Evolutionary conservation across 805 yeast genomes (phyloP), one percentile per base, ranked within the genome.

Genomic region (Lachancea kluyveri): DNA sequence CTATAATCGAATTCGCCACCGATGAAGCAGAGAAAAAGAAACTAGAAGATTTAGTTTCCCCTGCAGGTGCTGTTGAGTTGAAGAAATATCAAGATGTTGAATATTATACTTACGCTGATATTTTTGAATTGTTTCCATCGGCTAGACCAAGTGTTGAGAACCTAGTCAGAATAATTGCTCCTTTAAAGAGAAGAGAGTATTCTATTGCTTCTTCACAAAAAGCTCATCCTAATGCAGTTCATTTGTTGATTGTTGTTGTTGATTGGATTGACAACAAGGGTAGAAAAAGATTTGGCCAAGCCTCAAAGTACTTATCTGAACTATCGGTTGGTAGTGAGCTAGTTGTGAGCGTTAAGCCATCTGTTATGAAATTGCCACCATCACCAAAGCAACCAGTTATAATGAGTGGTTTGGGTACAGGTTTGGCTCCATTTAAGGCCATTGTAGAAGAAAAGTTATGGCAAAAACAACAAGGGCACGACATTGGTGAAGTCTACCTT

Each of bases 371-470:
- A 63, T 68, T 90, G 42, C 97, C 97, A 40, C 82, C 88, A 48
- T 68, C 75, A 42, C 72, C 95, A 7, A 75, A 77, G 28, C 90
- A 85, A 56, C 96, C 97, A 14, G 80, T 90, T 47, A 79, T 90
- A 43, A 90, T 90, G 97, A 80, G 95, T 48, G 97, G 97, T 49
- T 70, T 90, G 46, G 97, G 97, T 64, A 90, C 97, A 32, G 97
- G 97, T 45, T 73, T 90, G 50, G 97, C 97, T 17, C 97, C 97
- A 31, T 90, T 90, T 79, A 90, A 90, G 70, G 97, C 97, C 0
- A 87, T 90, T 54, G 74, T 90, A 36, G 97, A 90, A 62, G 96
- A 90, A 64, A 87, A 87, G 68, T 74, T 80, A 53, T 87, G 90
- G 86, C 97, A 90, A 67, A 68, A 79, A 53, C 73, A 79, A 47